Percentiles rank a stretch among this genome's conserved stretches.
Conservation (phyloP, 192 early-diverging fungal genomes). For the Diversispora eburnea region DNA sequence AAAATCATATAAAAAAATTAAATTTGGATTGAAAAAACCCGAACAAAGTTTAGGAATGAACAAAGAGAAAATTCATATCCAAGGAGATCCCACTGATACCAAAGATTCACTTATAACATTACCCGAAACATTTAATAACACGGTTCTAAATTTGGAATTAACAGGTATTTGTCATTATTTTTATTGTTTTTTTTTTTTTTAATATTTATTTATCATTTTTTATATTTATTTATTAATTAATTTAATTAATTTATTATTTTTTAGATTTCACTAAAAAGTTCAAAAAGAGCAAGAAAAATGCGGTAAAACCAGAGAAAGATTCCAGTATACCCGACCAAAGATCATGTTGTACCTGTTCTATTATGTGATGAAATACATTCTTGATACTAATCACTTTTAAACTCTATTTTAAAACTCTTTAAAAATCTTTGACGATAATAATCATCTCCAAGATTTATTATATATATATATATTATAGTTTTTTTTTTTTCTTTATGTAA, state of each 20-base stretch:
- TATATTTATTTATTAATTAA: neutral
- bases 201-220: neutral
- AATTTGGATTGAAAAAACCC: neutral
- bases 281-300: neutral
- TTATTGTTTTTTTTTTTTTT: neutral
- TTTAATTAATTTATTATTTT: neutral
- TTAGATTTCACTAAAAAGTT: conserved; percentile 1
- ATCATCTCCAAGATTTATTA: no score
- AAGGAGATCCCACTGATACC: neutral
- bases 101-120: neutral
- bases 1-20: neutral
- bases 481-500: no score
- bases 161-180: neutral
- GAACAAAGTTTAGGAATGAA: neutral
- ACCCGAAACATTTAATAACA: neutral
- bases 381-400: no score
- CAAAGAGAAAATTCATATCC: neutral
- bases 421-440: no score
- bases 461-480: no score
- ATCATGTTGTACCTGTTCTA: no score
- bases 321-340: no score
- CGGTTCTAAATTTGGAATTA: neutral
- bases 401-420: no score
- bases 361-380: no score
- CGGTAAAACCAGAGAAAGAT: no score